phyloP scores from a whole-genome alignment of 768 basidiomycete species.

The Leccinum disarticulatum region DNA sequence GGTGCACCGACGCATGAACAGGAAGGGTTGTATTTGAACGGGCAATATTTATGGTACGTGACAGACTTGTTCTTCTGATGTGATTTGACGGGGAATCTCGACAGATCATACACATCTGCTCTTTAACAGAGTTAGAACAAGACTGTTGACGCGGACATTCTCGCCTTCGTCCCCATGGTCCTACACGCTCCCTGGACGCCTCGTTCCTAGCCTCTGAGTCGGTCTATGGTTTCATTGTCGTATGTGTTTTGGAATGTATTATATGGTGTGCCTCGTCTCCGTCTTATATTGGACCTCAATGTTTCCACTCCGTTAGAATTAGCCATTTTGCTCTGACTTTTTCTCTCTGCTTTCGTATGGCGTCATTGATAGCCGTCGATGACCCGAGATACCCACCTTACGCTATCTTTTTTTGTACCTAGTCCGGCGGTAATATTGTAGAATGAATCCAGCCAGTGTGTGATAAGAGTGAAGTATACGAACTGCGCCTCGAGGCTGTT shows the following conservation, averaged over 20 bases:
- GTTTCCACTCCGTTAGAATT: not conserved
- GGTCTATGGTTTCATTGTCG: not conserved
- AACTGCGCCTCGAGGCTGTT: slow-evolving; percentile 15
- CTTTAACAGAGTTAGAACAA: not conserved
- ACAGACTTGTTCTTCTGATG: not conserved
- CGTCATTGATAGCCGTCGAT: not conserved
- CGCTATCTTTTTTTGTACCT: slow-evolving; percentile 10
- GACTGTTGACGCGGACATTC: not conserved
- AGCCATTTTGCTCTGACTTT: not conserved
- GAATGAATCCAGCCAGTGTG: not conserved
- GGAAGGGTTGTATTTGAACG: slow-evolving; percentile 24
- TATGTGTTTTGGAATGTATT: not conserved
- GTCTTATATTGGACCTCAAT: not conserved
- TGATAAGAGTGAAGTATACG: not conserved
- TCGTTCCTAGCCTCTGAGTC: not conserved
- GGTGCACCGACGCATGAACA: slow-evolving; percentile 16
- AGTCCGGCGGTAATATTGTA: slow-evolving; percentile 12
- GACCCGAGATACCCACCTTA: not conserved
- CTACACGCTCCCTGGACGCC: no score
- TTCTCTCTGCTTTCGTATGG: not conserved
- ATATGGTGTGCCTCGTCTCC: not conserved
- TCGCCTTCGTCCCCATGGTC: not conserved
- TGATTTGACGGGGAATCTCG: not conserved
- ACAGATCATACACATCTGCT: slow-evolving; percentile 11
- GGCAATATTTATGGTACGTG: slow-evolving; percentile 33